Evolutionary conservation across 2,329 filamentous ascomycete genomes (phyloP).

Genomic region (Calonectria hongkongensis): DNA sequence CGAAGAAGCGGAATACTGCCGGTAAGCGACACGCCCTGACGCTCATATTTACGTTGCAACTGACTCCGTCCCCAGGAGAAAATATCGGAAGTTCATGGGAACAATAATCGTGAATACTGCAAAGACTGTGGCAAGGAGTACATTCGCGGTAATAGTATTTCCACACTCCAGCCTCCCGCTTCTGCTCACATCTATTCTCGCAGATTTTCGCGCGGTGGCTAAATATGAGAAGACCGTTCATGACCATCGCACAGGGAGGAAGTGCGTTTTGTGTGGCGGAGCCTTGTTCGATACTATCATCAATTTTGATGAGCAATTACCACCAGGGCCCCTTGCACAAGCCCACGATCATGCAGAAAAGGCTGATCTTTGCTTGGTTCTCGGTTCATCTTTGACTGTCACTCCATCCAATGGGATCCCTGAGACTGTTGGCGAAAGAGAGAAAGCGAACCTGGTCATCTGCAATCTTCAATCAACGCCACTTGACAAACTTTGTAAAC

Average conservation of each 20-base stretch:
- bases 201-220: constrained; percentile 67
- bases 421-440: constrained; percentile 56
- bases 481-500: constrained; percentile 58
- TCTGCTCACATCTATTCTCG: not conserved
- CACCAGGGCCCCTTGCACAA: constrained; percentile 55
- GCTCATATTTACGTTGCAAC: not conserved
- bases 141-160: constrained; percentile 60
- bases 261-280: constrained; percentile 63
- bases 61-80: constrained; percentile 54
- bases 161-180: too few species aligned
- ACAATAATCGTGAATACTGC: constrained; percentile 68
- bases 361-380: constrained; percentile 67
- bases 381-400: constrained; percentile 68
- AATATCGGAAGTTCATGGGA: constrained; percentile 69
- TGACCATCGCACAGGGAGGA: constrained; percentile 68
- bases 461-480: constrained; percentile 69
- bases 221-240: constrained; percentile 64
- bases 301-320: constrained; percentile 65
- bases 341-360: constrained; percentile 62
- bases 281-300: constrained; percentile 65
- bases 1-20: constrained; percentile 67
- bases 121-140: constrained; percentile 67
- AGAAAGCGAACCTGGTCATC: constrained; percentile 61
- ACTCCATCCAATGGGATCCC: constrained; percentile 65
- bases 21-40: constrained; percentile 49